phyloP scores from a whole-genome alignment of 352 stramenopile genomes.

The Globisporangium lucens region DNA sequence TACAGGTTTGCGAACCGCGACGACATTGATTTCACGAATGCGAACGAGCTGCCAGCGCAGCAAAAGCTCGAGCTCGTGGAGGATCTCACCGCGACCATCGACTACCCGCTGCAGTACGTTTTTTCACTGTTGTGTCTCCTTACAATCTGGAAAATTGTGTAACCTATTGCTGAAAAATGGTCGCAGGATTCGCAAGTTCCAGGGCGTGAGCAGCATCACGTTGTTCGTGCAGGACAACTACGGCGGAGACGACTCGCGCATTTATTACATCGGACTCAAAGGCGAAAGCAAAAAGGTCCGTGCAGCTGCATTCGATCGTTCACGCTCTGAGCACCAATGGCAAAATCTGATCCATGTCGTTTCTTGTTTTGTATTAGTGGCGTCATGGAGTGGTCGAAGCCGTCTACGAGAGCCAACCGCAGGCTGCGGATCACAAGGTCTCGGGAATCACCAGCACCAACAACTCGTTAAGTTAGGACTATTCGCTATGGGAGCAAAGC shows the following conservation, averaged over 20 bases:
- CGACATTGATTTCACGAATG: conserved; percentile 86
- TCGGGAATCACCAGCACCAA: conserved; percentile 41
- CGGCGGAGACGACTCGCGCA: conserved; percentile 61
- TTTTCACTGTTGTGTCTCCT: neutral
- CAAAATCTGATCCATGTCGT: neutral
- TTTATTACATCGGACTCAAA: conserved; percentile 89
- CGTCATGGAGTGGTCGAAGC: conserved; percentile 81
- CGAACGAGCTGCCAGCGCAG: conserved; percentile 64
- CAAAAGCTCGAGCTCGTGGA: conserved; percentile 79
- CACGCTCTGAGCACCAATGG: neutral
- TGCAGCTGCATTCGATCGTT: neutral
- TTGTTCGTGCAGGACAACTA: conserved; percentile 80
- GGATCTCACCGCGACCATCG: conserved; percentile 53
- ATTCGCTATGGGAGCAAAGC: neutral
- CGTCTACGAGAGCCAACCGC: conserved; percentile 78
- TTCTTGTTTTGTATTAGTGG: conserved; percentile 47
- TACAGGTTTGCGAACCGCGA: conserved; percentile 73
- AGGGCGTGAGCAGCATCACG: conserved; percentile 79
- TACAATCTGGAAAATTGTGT: neutral
- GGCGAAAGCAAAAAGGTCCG: conserved; percentile 83
- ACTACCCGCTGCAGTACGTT: conserved; percentile 79
- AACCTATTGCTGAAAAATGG: neutral
- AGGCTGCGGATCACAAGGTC: conserved; percentile 78
- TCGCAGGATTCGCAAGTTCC: conserved; percentile 79
- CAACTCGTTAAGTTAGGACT: conserved; percentile 45